Percentiles rank a stretch among this genome's conserved stretches.
phyloP scores from a whole-genome alignment of 805 yeast species.

The Maudiozyma bulderi region DNA sequence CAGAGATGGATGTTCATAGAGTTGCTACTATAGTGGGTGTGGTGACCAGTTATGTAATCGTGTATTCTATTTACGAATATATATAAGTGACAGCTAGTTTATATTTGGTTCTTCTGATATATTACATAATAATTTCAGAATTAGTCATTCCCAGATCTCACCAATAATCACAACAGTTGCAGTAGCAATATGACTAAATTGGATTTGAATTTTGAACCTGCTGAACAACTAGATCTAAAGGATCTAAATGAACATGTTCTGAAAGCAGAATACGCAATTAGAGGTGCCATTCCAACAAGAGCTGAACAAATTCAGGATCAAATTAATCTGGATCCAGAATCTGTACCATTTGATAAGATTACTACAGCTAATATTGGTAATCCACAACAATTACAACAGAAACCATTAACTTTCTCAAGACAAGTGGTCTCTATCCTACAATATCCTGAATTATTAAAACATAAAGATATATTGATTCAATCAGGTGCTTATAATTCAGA shows the following conservation, averaged over 20 bases:
- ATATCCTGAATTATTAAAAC: constrained; percentile 58
- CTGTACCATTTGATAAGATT: constrained; percentile 67
- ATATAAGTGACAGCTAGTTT: too few species aligned
- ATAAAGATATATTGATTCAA: constrained; percentile 8
- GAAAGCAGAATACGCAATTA: constrained; percentile 87
- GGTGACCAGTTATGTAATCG: too few species aligned
- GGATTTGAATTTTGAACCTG: constrained; percentile 16
- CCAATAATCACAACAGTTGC: too few species aligned
- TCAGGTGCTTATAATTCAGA: constrained; percentile 43
- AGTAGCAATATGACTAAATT: neutral
- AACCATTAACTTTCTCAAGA: constrained; percentile 87
- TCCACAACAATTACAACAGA: constrained; percentile 93
- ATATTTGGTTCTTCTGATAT: too few species aligned
- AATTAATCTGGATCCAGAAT: constrained; percentile 43
- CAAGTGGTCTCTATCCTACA: constrained; percentile 81
- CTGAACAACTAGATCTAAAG: constrained; percentile 30
- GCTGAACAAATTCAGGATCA: constrained; percentile 73
- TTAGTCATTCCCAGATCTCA: too few species aligned
- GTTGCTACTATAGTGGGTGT: too few species aligned
- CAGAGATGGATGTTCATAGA: too few species aligned
- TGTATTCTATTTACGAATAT: too few species aligned
- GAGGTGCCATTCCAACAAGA: constrained; percentile 86
- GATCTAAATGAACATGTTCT: constrained; percentile 67
- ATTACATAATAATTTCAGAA: too few species aligned
- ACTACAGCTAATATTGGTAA: constrained; percentile 92